These are phyloP conservation scores for Neofusicoccum kwambonambiense DNA, from an alignment of 2,329 filamentous ascomycete species.

Conservation along the genomic window DNA sequence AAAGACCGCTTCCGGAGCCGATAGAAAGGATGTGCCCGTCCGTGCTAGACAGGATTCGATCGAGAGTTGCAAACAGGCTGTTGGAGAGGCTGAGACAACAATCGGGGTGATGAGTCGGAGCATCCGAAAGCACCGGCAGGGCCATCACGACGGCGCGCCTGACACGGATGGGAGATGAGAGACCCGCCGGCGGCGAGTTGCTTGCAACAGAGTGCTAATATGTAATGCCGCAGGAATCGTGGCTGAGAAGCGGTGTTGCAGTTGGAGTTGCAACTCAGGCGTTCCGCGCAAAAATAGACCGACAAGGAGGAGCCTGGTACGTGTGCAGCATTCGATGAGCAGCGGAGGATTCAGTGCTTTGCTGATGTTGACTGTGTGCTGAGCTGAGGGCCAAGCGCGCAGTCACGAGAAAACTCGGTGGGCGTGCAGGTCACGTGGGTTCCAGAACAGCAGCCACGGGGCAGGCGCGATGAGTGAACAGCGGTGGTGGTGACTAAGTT, in stretches of 20 bases:
- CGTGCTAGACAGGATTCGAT: conserved; percentile 26
- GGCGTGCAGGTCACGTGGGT: not conserved
- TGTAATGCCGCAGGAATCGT: not conserved
- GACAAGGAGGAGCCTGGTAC: not conserved
- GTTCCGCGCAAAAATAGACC: conserved; percentile 4
- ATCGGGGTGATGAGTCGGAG: conserved; percentile 29
- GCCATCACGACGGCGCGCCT: not conserved
- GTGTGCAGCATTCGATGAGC: not conserved
- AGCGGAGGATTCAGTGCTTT: not conserved
- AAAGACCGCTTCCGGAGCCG: conserved; percentile 52
- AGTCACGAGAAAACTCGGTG: not conserved
- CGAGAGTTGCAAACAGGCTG: conserved; percentile 29
- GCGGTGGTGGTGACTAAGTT: not conserved
- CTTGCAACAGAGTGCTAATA: not conserved
- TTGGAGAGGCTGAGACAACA: conserved; percentile 38
- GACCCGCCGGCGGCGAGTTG: not conserved
- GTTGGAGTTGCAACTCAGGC: conserved; percentile 4
- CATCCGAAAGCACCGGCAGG: conserved; percentile 3
- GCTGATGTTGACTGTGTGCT: not conserved
- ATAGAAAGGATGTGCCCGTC: conserved; percentile 41
- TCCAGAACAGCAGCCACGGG: not conserved
- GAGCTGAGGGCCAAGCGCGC: not conserved
- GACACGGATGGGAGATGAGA: not conserved
- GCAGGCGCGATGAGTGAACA: not conserved
- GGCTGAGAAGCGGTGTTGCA: not conserved